phyloP scores from a whole-genome alignment of 2,329 filamentous ascomycete genomes.

The Penicillium sp. region DNA sequence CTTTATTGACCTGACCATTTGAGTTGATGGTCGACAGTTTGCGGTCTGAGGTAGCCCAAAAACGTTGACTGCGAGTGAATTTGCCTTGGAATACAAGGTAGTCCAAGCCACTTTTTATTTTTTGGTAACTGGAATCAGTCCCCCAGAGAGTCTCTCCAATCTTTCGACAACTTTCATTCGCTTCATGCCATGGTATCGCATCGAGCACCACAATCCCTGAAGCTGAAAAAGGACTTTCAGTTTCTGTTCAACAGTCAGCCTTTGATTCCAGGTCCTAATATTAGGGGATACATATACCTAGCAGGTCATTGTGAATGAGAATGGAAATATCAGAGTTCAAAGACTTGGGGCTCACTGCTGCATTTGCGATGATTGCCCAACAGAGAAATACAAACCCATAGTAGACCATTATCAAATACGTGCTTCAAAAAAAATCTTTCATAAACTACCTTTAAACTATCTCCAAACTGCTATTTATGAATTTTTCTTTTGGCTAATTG shows the following conservation, averaged over 20 bases:
- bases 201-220: slow-evolving; percentile 20
- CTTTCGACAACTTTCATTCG: slow-evolving; percentile 11
- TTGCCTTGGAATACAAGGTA: slow-evolving; percentile 15
- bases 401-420: slow-evolving; percentile 7
- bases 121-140: neutral
- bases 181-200: slow-evolving; percentile 14
- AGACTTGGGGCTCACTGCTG: slow-evolving; percentile 10
- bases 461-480: neutral
- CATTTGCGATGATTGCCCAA: slow-evolving; percentile 1
- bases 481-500: neutral
- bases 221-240: slow-evolving; percentile 11
- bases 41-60: slow-evolving; percentile 12
- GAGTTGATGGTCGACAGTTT: slow-evolving; percentile 11
- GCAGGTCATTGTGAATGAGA: slow-evolving; percentile 22
- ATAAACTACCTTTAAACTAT: neutral
- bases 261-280: neutral
- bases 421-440: no score
- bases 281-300: neutral
- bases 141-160: slow-evolving; percentile 20
- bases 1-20: slow-evolving; percentile 9
- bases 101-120: slow-evolving; percentile 10
- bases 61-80: slow-evolving; percentile 7
- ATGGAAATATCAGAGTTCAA: slow-evolving; percentile 19
- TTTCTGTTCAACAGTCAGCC: slow-evolving; percentile 5
- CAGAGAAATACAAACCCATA: neutral